Evolutionary conservation across 2,329 filamentous ascomycete genomes (phyloP), one percentile per base, ranked within the genome.

Genomic region (Dendryphion nanum): DNA sequence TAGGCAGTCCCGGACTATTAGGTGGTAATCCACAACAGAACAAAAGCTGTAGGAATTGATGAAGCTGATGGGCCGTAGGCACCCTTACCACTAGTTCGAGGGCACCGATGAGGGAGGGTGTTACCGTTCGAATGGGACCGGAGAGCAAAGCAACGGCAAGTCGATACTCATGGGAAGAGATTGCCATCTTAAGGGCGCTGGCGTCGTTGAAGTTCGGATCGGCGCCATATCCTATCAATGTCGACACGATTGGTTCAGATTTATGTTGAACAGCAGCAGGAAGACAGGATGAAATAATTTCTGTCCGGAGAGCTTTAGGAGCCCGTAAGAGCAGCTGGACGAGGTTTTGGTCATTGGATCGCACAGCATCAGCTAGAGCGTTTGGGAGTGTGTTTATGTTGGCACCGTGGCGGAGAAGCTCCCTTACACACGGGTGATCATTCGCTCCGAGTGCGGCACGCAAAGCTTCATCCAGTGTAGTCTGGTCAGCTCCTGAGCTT

Each of bases 121-220:
- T 34, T 4, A 45, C 48, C 5, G 63, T 33, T 23, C 41, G 47
- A 15, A 52, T 55, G 2, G 59, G 50, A 1, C 61, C 59, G 29
- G 59, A 50, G 4, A 56, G 53, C 28, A 65, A 28, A 7, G 55
- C 53, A 28, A 62, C 42, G 4, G 57, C 48, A 26, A 60, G 32
- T 12, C 50, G 54, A 43, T 61, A 64, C 14, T 59, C 50, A 18
- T 57, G 51, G 30, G 45, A 48, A 8, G 57, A 51, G 21, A 65
- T 59, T 3, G 61, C 53, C 45, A 52, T 58, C 10, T 56, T 56
- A 3, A 64, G 37, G 33, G 61, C 61, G 38, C 50, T 55, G 31
- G 59, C 56, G 5, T 51, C 49, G 26, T 63, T 51, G 41, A 59
- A 64, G 38, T 65, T 65, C 10, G 61, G 61, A 40, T 65, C 56